A percentile compares a stretch with the other conserved stretches of the same genome.
phyloP scores from a whole-genome alignment of 352 stramenopile species.

The Pythium coloratum region DNA sequence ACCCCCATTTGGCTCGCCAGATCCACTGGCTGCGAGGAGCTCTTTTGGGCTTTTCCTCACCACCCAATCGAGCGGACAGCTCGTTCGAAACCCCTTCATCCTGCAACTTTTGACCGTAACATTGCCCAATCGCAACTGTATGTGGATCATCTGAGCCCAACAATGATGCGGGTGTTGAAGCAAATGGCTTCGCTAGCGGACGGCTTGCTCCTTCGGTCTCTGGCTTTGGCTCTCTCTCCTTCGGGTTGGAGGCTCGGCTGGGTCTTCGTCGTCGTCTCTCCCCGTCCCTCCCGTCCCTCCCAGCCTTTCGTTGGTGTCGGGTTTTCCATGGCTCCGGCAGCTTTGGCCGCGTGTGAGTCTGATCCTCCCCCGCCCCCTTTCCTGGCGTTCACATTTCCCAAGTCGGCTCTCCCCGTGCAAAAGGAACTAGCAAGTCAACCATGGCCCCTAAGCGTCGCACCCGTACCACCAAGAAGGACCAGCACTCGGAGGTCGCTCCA shows the following conservation, averaged over 20 bases:
- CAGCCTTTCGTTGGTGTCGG: conserved; percentile 23
- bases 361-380: conserved; percentile 3
- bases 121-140: conserved; percentile 12
- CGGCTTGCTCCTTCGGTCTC: background rate
- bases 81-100: conserved; percentile 10
- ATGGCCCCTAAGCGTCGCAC: conserved; percentile 86
- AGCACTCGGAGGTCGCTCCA: conserved; percentile 56
- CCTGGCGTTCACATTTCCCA: conserved; percentile 37
- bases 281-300: conserved; percentile 4
- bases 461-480: conserved; percentile 84
- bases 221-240: background rate
- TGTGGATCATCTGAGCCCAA: conserved; percentile 1
- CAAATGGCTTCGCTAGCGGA: background rate
- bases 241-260: background rate
- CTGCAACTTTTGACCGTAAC: conserved; percentile 11
- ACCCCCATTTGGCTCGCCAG: background rate
- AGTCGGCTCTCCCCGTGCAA: conserved; percentile 31
- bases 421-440: conserved; percentile 21
- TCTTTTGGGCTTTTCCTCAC: conserved; percentile 20
- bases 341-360: background rate
- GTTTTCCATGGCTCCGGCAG: conserved; percentile 1
- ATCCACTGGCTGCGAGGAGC: conserved; percentile 22
- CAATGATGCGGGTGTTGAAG: conserved; percentile 4
- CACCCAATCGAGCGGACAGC: conserved; percentile 18
- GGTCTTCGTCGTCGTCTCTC: conserved; percentile 7